Conservation (phyloP, 805 yeast species). For the Wickerhamiella bombiphila region DNA sequence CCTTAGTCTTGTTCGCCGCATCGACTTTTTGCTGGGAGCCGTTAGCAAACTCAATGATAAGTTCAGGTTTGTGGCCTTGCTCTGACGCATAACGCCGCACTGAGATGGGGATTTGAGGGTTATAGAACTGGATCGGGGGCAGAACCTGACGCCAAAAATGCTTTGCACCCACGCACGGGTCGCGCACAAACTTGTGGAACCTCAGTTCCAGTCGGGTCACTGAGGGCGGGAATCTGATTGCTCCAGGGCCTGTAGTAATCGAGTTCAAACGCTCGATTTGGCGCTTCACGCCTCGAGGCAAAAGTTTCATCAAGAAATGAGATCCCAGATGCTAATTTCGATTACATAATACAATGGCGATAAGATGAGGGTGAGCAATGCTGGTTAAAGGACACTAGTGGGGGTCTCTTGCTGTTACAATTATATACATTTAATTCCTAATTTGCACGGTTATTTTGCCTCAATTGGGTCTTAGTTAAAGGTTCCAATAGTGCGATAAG, state of each 20-base stretch:
- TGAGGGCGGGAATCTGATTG: constrained; percentile 17
- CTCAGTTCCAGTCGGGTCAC: constrained; percentile 18
- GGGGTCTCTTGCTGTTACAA: no score
- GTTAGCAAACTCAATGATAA: constrained; percentile 29
- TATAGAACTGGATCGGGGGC: constrained; percentile 70
- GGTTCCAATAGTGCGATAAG: background rate
- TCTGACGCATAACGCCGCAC: constrained; percentile 41
- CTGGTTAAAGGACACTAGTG: no score
- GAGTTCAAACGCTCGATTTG: constrained; percentile 20
- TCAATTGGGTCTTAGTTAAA: background rate
- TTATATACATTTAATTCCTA: no score
- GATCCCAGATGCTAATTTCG: no score
- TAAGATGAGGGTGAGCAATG: no score
- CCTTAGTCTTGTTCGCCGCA: constrained; percentile 35
- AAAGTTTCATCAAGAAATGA: constrained; percentile 4
- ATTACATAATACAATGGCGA: no score
- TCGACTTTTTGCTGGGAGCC: constrained; percentile 33
- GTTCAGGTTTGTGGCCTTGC: constrained; percentile 28
- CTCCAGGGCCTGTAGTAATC: constrained; percentile 21
- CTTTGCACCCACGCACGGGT: constrained; percentile 23
- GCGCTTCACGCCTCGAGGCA: constrained; percentile 19
- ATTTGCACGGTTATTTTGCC: no score
- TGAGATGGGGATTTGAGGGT: constrained; percentile 51
- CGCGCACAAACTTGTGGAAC: constrained; percentile 13
- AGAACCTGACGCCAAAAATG: constrained; percentile 61